phyloP scores from a whole-genome alignment of 2,329 filamentous ascomycete species.

The Penicillium sp. region DNA sequence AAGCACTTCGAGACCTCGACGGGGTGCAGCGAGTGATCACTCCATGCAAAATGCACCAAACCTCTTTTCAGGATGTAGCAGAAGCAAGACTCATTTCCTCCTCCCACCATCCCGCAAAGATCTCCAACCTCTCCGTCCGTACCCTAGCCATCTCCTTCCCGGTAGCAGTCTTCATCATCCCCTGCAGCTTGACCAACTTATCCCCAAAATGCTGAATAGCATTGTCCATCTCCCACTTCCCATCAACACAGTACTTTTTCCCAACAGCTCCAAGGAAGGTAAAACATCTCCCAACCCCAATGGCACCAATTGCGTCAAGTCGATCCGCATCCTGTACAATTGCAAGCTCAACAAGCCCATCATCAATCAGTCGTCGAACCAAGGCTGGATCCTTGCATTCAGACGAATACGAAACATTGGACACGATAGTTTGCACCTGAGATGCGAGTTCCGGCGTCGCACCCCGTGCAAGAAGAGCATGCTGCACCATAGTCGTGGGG shows the following conservation, averaged over 20 bases:
- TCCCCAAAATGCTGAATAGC: constrained; percentile 72
- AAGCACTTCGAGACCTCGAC: too few relatives aligned
- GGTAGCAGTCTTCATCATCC: constrained; percentile 57
- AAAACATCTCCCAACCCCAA: constrained; percentile 77
- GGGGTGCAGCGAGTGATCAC: too few relatives aligned
- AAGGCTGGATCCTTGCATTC: constrained; percentile 62
- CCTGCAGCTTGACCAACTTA: constrained; percentile 65
- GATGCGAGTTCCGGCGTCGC: constrained; percentile 57
- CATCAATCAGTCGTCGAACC: constrained; percentile 59
- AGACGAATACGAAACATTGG: constrained; percentile 71
- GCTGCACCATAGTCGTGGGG: constrained; percentile 29
- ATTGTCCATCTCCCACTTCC: constrained; percentile 53
- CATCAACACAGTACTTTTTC: constrained; percentile 24
- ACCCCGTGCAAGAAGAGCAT: constrained; percentile 41
- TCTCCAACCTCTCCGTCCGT: constrained; percentile 47
- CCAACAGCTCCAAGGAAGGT: constrained; percentile 64
- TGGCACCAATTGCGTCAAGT: constrained; percentile 82
- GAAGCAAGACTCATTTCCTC: constrained; percentile 41
- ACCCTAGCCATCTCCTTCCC: constrained; percentile 50
- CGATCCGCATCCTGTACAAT: constrained; percentile 91
- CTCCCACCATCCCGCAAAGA: constrained; percentile 55
- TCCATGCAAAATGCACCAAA: not conserved
- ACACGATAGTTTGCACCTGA: constrained; percentile 67
- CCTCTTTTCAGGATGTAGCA: not conserved
- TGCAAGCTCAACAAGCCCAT: constrained; percentile 65